Evolutionary conservation across 2,329 filamentous ascomycete species (phyloP).

Genomic region (Ophiostoma tasmaniense): DNA sequence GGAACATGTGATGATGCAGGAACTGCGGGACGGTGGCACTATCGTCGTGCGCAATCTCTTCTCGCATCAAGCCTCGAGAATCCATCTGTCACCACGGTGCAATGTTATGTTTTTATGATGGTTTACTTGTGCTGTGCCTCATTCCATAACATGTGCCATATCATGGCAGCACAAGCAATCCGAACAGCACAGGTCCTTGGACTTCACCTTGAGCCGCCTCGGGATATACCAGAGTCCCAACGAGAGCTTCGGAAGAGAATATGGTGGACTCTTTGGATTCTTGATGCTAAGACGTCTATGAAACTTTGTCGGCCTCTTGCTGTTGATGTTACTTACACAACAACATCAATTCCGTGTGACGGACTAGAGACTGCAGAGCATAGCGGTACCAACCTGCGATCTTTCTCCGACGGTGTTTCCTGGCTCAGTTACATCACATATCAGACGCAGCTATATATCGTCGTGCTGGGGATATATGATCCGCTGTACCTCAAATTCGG

Average conservation of each 20-base stretch:
- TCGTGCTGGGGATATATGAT: background rate
- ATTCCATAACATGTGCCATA: slow-evolving; percentile 41
- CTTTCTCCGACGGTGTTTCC: background rate
- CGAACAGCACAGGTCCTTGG: slow-evolving; percentile 40
- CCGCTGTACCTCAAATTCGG: background rate
- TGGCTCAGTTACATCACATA: background rate
- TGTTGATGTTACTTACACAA: background rate
- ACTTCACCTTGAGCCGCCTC: slow-evolving; percentile 22
- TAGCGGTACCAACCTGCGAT: background rate
- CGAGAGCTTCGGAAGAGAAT: background rate
- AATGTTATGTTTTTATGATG: slow-evolving; percentile 13
- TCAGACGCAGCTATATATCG: background rate
- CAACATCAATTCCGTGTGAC: background rate
- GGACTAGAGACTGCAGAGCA: background rate
- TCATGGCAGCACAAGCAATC: slow-evolving; percentile 32
- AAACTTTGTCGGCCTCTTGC: background rate
- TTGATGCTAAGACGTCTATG: background rate
- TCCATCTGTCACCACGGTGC: background rate
- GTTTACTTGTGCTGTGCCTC: slow-evolving; percentile 41
- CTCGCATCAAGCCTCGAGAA: background rate
- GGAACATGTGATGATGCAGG: background rate
- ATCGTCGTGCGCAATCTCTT: background rate
- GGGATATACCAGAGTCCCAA: background rate
- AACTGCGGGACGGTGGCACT: background rate
- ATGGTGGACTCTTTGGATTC: background rate